Percentiles rank a stretch among this genome's conserved stretches.
These are phyloP conservation scores for Alternaria consortialis DNA, from an alignment of 2,329 filamentous ascomycete species.

Conservation along the genomic window DNA sequence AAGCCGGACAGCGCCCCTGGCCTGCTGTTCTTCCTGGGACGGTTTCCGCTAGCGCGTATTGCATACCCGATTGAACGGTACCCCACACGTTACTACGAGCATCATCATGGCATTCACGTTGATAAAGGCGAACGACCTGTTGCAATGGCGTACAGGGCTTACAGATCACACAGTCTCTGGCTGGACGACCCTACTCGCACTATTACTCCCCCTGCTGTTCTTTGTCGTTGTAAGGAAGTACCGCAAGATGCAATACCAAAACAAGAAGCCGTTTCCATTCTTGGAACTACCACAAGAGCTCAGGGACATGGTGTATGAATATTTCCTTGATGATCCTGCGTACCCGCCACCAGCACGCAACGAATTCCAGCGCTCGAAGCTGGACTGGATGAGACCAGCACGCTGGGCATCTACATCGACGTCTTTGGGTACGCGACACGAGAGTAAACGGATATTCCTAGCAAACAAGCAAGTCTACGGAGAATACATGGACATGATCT, in stretches of 20 bases:
- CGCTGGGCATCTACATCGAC: slow-evolving; percentile 11
- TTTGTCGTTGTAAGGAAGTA: slow-evolving; percentile 19
- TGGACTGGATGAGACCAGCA: slow-evolving; percentile 30
- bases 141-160: neutral
- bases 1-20: neutral
- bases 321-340: slow-evolving; percentile 42
- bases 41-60: neutral
- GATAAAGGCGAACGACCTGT: neutral
- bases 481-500: slow-evolving; percentile 48
- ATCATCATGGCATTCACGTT: slow-evolving; percentile 2
- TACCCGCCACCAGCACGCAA: slow-evolving; percentile 35
- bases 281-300: slow-evolving; percentile 44
- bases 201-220: slow-evolving; percentile 21
- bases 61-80: neutral
- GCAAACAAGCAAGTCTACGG: slow-evolving; percentile 45
- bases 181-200: slow-evolving; percentile 16
- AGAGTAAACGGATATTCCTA: slow-evolving; percentile 41
- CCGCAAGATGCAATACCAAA: slow-evolving; percentile 32
- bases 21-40: slow-evolving; percentile 4
- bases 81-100: neutral
- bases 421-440: neutral
- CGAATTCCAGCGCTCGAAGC: slow-evolving; percentile 17
- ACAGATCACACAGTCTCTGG: neutral
- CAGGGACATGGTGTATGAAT: slow-evolving; percentile 45
- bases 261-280: slow-evolving; percentile 38